Evolutionary conservation across 73 alveolate genomes (phyloP).

Genomic region (Tetrahymena borealis): DNA sequence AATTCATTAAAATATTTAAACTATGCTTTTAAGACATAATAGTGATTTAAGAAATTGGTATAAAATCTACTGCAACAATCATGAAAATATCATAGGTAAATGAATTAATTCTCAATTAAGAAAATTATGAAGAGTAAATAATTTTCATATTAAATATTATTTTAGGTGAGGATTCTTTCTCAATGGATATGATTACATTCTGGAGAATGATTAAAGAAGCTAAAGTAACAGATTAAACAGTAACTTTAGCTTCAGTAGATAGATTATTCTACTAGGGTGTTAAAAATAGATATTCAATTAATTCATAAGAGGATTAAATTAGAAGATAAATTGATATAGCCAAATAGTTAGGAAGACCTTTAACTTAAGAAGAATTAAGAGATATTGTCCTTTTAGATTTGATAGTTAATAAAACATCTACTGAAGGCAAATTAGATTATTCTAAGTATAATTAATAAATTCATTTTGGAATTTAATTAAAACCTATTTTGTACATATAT

Average conservation of each 20-base stretch:
- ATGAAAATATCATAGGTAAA: slow-evolving; percentile 30
- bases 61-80: slow-evolving; percentile 66
- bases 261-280: slow-evolving; percentile 78
- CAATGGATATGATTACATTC: slow-evolving; percentile 30
- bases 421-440: not conserved
- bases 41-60: slow-evolving; percentile 81
- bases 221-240: slow-evolving; percentile 69
- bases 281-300: slow-evolving; percentile 56
- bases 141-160: not conserved
- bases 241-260: slow-evolving; percentile 76
- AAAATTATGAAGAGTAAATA: slow-evolving; percentile 22
- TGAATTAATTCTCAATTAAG: slow-evolving; percentile 60
- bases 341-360: slow-evolving; percentile 10
- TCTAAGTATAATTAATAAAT: not conserved
- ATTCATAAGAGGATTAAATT: not conserved
- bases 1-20: slow-evolving; percentile 78
- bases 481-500: not conserved
- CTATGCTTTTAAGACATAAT: slow-evolving; percentile 78
- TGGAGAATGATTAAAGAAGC: slow-evolving; percentile 78
- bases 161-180: slow-evolving; percentile 31
- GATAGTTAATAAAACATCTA: not conserved
- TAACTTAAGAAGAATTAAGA: not conserved
- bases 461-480: not conserved
- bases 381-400: not conserved
- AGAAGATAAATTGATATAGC: not conserved